Evolutionary conservation across 768 basidiomycete species (phyloP).

Genomic region (Solioccasus polychromus): DNA sequence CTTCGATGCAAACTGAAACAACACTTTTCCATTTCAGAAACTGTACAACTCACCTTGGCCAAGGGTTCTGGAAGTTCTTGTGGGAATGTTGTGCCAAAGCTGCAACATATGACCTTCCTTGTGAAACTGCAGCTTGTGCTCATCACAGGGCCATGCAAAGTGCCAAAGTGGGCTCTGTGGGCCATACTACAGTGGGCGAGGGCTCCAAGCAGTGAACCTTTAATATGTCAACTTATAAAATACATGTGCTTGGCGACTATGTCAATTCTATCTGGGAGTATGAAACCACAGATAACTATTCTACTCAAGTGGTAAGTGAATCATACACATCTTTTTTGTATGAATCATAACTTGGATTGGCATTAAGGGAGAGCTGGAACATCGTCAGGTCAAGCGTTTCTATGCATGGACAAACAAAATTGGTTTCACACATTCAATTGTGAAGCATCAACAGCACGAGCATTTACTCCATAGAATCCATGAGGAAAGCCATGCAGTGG

Average conservation of each 20-base stretch:
- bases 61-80: conserved; percentile 22
- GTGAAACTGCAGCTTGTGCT: conserved; percentile 26
- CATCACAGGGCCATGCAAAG: conserved; percentile 4
- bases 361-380: conserved; percentile 23
- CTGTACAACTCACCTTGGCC: conserved; percentile 23
- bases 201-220: neutral
- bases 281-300: conserved; percentile 30
- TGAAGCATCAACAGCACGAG: neutral
- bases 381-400: neutral
- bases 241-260: conserved; percentile 18
- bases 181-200: neutral
- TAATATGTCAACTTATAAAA: conserved; percentile 18
- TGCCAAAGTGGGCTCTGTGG: neutral
- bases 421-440: neutral
- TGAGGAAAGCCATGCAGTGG: neutral
- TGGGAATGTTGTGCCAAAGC: conserved; percentile 18
- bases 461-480: neutral
- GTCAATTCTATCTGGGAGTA: conserved; percentile 8
- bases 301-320: conserved; percentile 32
- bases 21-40: conserved; percentile 22
- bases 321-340: neutral
- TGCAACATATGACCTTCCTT: conserved; percentile 30
- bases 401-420: neutral
- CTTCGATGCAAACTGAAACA: conserved; percentile 23
- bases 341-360: neutral